Conservation (phyloP, 73 alveolate genomes). For the Stentor coeruleus region DNA sequence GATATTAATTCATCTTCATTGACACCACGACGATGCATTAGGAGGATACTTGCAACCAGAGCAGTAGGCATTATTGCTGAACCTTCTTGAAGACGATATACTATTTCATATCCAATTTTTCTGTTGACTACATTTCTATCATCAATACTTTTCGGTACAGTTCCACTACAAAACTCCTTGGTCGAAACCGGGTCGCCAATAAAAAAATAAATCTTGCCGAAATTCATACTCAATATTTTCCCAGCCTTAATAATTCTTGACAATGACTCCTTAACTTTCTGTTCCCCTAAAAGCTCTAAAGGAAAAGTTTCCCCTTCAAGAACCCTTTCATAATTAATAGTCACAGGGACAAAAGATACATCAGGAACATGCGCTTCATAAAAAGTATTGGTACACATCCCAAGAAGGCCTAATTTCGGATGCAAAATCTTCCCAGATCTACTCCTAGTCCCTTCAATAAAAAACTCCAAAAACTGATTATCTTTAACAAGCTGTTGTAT, state of each 20-base stretch:
- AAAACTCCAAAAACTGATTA: slow-evolving; percentile 63
- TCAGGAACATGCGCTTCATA: slow-evolving; percentile 63
- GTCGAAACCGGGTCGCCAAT: slow-evolving; percentile 67
- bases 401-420: slow-evolving; percentile 72
- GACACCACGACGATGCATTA: slow-evolving; percentile 82
- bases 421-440: slow-evolving; percentile 75
- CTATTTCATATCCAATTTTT: slow-evolving; percentile 38
- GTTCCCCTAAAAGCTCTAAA: slow-evolving; percentile 79
- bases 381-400: slow-evolving; percentile 58
- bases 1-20: slow-evolving; percentile 65
- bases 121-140: not conserved
- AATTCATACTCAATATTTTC: slow-evolving; percentile 60
- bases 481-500: slow-evolving; percentile 58
- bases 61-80: slow-evolving; percentile 72
- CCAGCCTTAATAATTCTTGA: slow-evolving; percentile 68
- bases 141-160: slow-evolving; percentile 2
- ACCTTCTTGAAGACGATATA: slow-evolving; percentile 32
- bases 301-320: slow-evolving; percentile 93
- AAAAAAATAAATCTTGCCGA: slow-evolving; percentile 72
- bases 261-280: slow-evolving; percentile 82
- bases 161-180: slow-evolving; percentile 31
- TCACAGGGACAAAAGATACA: slow-evolving; percentile 73
- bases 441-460: slow-evolving; percentile 85
- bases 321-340: slow-evolving; percentile 84
- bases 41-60: slow-evolving; percentile 68